These are phyloP conservation scores for Gaeumannomyces sp. DNA, from an alignment of 2,329 filamentous ascomycete species.

Conservation along the genomic window DNA sequence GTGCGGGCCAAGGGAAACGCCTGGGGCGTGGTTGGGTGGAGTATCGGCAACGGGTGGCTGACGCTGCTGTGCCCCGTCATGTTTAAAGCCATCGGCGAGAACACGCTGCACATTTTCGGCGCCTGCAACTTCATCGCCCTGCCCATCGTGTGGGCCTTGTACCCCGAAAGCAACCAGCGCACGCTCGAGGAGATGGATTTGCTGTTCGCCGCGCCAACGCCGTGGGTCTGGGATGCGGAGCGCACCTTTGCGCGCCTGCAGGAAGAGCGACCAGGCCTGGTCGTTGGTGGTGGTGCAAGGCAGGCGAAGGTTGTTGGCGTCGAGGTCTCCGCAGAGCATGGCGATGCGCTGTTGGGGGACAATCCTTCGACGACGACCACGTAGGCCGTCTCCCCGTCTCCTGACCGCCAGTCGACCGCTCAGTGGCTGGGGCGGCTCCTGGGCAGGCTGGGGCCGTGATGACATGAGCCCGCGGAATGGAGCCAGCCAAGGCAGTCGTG, in stretches of 20 bases:
- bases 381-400: too few relatives aligned
- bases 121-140: conserved; percentile 60
- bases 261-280: conserved; percentile 16
- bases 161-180: conserved; percentile 67
- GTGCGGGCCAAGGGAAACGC: conserved; percentile 69
- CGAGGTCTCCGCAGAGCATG: neutral
- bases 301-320: neutral
- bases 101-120: conserved; percentile 69
- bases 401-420: neutral
- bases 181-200: conserved; percentile 72
- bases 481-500: too few relatives aligned
- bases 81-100: conserved; percentile 59
- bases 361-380: neutral
- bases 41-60: conserved; percentile 53
- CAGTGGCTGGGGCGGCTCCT: neutral
- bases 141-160: conserved; percentile 66
- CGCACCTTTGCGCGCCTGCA: conserved; percentile 17
- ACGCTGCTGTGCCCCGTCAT: conserved; percentile 50
- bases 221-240: conserved; percentile 59
- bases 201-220: conserved; percentile 59
- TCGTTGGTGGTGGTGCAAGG: conserved; percentile 6
- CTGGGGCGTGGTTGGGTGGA: conserved; percentile 71
- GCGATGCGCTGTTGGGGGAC: neutral
- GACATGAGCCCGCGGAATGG: too few relatives aligned
- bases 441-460: too few relatives aligned